Conservation (phyloP, 148 eudicot species). For the Dianthus caryophyllus region DNA sequence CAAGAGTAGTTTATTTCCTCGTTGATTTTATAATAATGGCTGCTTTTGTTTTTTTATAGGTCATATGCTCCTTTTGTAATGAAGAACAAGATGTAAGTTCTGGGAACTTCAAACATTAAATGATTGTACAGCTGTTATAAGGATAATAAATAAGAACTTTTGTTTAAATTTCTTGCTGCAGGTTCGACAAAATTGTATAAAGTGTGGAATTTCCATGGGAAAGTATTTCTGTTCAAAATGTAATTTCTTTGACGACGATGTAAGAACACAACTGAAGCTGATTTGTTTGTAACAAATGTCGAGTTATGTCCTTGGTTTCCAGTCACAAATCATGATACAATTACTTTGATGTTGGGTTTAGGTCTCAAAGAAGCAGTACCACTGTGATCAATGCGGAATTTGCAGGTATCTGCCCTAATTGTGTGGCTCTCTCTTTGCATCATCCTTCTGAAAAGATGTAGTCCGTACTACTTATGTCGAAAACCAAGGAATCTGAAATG, state of each 20-base stretch:
- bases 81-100: slow-evolving; percentile 82
- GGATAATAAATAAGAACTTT: slow-evolving; percentile 5
- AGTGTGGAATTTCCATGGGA: slow-evolving; percentile 69
- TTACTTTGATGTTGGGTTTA: slow-evolving; percentile 17
- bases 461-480: background rate
- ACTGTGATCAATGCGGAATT: slow-evolving; percentile 76
- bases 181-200: slow-evolving; percentile 63
- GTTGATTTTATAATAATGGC: background rate
- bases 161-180: slow-evolving; percentile 19
- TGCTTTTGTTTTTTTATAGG: slow-evolving; percentile 35
- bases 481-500: background rate
- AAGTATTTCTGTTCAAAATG: slow-evolving; percentile 55
- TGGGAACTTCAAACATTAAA: background rate
- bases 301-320: slow-evolving; percentile 1
- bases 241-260: slow-evolving; percentile 76
- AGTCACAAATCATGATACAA: background rate
- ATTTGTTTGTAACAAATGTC: background rate
- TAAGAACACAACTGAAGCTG: slow-evolving; percentile 24
- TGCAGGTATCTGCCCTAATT: slow-evolving; percentile 45
- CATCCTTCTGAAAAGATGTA: background rate
- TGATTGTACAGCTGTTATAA: background rate
- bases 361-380: slow-evolving; percentile 76
- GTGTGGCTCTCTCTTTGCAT: background rate
- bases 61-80: slow-evolving; percentile 66
- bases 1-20: background rate